phyloP scores from a whole-genome alignment of 2,329 filamentous ascomycete genomes.

The Aspergillus fumigatiaffinis region DNA sequence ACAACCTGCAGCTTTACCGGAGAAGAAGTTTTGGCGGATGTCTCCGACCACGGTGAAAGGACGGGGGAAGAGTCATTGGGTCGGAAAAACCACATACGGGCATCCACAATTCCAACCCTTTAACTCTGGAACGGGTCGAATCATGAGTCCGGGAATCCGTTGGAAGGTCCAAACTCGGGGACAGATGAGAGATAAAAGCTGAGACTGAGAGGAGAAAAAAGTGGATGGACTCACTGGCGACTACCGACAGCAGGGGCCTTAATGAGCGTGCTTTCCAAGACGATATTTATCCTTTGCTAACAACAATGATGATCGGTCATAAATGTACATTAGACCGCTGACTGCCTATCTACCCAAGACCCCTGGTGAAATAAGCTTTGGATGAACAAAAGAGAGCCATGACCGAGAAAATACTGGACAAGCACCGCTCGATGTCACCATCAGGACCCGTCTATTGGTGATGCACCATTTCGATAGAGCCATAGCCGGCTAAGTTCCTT shows the following conservation, averaged over 20 bases:
- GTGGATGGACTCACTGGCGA: neutral
- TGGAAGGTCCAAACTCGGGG: neutral
- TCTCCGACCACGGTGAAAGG: neutral
- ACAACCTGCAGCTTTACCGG: neutral
- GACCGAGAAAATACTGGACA: neutral
- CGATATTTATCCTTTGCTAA: neutral
- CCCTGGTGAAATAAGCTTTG: neutral
- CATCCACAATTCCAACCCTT: neutral
- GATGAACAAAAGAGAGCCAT: neutral
- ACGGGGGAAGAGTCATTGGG: neutral
- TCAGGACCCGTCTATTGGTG: conserved; percentile 13
- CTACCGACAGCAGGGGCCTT: neutral
- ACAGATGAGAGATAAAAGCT: neutral
- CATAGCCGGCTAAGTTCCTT: conserved; percentile 38
- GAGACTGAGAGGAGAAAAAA: neutral
- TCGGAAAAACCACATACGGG: neutral
- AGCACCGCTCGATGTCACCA: neutral
- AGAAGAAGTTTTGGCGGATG: neutral
- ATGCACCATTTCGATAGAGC: conserved; percentile 37
- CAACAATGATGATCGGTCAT: neutral
- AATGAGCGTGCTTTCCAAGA: neutral
- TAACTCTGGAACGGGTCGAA: neutral
- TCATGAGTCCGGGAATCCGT: too few species aligned
- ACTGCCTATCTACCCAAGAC: too few species aligned
- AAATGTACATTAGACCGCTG: too few species aligned